These are phyloP conservation scores for Dissoconium aciculare DNA, from an alignment of 2,329 filamentous ascomycete genomes.

Conservation along the genomic window DNA sequence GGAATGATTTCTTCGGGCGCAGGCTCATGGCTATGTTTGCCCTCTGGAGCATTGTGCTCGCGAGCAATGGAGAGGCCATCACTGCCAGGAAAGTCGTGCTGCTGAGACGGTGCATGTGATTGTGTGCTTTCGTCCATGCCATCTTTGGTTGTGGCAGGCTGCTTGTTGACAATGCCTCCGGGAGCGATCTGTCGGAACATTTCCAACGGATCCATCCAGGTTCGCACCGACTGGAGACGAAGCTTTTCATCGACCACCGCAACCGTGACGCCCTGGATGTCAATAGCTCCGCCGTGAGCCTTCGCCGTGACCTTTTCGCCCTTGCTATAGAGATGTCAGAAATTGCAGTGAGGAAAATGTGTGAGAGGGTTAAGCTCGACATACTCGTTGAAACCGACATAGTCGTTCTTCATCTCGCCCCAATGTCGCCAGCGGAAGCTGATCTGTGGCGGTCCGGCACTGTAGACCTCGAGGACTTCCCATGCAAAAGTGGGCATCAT, in stretches of 20 bases:
- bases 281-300: constrained; percentile 45
- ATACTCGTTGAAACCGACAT: constrained; percentile 48
- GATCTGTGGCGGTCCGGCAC: constrained; percentile 47
- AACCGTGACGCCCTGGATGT: constrained; percentile 49
- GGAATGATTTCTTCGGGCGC: background rate
- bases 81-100: background rate
- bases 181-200: constrained; percentile 52
- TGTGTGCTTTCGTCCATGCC: constrained; percentile 14
- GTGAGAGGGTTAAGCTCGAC: constrained; percentile 16
- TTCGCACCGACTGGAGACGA: constrained; percentile 43
- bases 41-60: too few relatives aligned
- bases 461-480: constrained; percentile 55
- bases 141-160: constrained; percentile 25
- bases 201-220: constrained; percentile 50
- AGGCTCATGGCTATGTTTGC: too few relatives aligned
- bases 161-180: constrained; percentile 33
- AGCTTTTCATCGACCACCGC: constrained; percentile 47
- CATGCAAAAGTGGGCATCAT: constrained; percentile 62
- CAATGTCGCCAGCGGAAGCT: constrained; percentile 54
- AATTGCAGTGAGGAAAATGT: constrained; percentile 1
- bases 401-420: constrained; percentile 52
- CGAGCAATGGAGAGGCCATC: background rate
- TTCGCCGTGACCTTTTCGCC: constrained; percentile 48
- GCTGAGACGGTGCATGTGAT: too few relatives aligned
- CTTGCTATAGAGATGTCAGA: constrained; percentile 30